Conservation (phyloP, 164 flowering plant species). For the Magnolia changhungtana region DNA sequence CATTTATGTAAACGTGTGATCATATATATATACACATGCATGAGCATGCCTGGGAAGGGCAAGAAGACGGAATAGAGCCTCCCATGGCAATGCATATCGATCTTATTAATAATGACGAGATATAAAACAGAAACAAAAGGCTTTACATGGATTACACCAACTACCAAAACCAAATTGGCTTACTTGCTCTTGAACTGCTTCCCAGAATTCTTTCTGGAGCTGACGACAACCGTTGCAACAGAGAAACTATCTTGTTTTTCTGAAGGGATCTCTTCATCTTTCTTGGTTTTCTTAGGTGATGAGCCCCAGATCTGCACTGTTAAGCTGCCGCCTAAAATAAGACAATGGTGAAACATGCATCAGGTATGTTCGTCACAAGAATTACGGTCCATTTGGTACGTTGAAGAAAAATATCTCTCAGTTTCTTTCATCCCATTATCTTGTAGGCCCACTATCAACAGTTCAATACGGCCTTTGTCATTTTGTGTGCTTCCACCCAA, state of each 20-base stretch:
- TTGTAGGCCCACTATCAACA: background rate
- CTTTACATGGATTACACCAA: slow-evolving; percentile 1
- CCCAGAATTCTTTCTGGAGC: slow-evolving; percentile 18
- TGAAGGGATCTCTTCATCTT: slow-evolving; percentile 19
- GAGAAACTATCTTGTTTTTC: slow-evolving; percentile 25
- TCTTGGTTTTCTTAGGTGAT: slow-evolving; percentile 19
- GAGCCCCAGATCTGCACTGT: slow-evolving; percentile 64
- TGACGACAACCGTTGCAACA: slow-evolving; percentile 19
- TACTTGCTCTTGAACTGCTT: slow-evolving; percentile 16
- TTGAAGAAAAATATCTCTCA: background rate
- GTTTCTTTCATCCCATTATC: background rate
- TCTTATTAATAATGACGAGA: background rate
- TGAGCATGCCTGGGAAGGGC: no score
- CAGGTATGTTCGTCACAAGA: background rate
- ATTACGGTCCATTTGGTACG: background rate
- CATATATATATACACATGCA: no score
- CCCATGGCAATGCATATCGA: no score
- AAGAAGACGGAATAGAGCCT: no score
- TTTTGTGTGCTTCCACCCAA: background rate
- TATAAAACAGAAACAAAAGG: background rate
- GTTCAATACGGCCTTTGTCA: no score
- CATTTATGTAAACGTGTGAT: no score
- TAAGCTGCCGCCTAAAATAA: slow-evolving; percentile 63
- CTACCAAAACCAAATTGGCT: background rate
- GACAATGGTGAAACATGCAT: background rate